Evolutionary conservation across 768 basidiomycete genomes (phyloP), one percentile per base, ranked within the genome.

Genomic region (Leccinum disarticulatum): DNA sequence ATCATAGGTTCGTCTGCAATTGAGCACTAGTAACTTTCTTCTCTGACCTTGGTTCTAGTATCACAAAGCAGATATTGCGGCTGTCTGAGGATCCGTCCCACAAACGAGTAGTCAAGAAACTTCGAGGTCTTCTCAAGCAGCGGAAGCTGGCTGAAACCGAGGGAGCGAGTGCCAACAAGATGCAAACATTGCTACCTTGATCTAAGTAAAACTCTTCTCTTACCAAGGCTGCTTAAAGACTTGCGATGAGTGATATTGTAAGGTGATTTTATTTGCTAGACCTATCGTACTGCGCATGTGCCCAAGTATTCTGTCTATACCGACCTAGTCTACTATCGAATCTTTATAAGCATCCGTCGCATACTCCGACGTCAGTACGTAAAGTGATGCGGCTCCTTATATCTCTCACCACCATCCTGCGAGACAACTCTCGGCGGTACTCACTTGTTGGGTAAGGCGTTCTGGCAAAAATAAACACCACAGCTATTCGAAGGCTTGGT

Each of bases 1-100:
- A 83, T 1, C 72, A 76, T 57, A 87, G 83, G 88, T 88, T 62
- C 49, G 66, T 57, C n/a, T 38, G 55, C 59, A 43, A 30, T 43
- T 30, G 17, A 56, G 36, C 52, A 14, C 22, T 43, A 11, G 33
- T 13, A 11, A 33, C 3, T 19, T 22, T 13, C 11, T 27, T 51
- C 33, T 55, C 60, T 68, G 64, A 60, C 61, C 27, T 47, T 57
- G 56, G 50, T 54, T 35, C 25, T 58, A 84, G 85, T 58, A 73
- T 84, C 31, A 59, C 70, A 43, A 72, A 61, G 49, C 78, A 79
- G 35, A 83, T 84, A 55, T 58, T 69, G 33, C 77, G 83, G 25
- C 67, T 87, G 10, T 76, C 79, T 30, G 60, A 62, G 19, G 75
- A 81, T 57, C 75, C 79, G 17, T 72, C 70, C 5, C 74, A 78